phyloP scores from a whole-genome alignment of 306 rosid genomes.

The Cicer bijugum region DNA sequence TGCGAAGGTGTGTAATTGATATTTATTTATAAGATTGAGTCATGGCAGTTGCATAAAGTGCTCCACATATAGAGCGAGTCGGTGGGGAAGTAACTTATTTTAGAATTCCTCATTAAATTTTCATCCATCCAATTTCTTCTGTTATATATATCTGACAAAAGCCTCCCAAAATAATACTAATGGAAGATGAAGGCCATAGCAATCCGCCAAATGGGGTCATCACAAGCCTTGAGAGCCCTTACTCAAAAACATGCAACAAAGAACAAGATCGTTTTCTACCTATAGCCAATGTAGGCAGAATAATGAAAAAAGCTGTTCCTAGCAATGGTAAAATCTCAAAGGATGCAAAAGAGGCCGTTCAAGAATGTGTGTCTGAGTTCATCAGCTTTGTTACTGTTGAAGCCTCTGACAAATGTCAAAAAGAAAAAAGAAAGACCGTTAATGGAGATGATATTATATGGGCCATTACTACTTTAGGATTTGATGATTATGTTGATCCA shows the following conservation, averaged over 20 bases:
- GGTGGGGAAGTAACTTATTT: conserved; percentile 55
- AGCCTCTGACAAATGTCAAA: conserved; percentile 78
- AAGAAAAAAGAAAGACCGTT: conserved; percentile 73
- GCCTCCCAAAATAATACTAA: conserved; percentile 27
- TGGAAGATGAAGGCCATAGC: conserved; percentile 56
- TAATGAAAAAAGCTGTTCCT: conserved; percentile 77
- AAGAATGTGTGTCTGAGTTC: conserved; percentile 82
- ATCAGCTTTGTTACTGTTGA: conserved; percentile 76
- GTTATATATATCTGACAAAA: conserved; percentile 8
- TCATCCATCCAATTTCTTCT: conserved; percentile 35
- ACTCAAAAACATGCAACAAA: conserved; percentile 48
- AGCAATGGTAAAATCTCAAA: conserved; percentile 74
- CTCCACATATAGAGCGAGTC: conserved; percentile 63
- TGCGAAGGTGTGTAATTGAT: too few relatives aligned
- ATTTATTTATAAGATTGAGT: conserved; percentile 16
- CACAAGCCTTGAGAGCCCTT: conserved; percentile 56
- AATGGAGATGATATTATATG: conserved; percentile 77
- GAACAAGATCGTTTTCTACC: conserved; percentile 79
- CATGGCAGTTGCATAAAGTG: conserved; percentile 42
- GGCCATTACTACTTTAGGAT: conserved; percentile 80
- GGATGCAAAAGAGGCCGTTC: conserved; percentile 78
- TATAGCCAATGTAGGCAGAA: conserved; percentile 73
- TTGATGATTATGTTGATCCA: conserved; percentile 67
- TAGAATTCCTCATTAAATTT: conserved; percentile 47
- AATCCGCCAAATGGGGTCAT: conserved; percentile 52